phyloP scores from a whole-genome alignment of 345 rosid genomes.

The Camelina sativa region DNA sequence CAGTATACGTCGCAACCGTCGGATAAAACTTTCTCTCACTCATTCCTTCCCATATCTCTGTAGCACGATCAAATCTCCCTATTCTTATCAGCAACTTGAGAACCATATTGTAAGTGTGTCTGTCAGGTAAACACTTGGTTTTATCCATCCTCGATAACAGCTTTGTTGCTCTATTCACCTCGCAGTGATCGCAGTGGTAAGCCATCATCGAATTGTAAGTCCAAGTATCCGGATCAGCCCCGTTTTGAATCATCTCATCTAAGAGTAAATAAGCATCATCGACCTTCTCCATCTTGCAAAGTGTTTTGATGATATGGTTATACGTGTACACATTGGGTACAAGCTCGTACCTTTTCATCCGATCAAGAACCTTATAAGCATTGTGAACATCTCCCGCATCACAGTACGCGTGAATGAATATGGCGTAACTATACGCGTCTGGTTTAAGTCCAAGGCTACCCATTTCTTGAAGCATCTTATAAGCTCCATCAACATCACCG shows the following conservation, averaged over 20 bases:
- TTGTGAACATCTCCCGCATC: conserved; percentile 62
- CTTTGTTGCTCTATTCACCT: conserved; percentile 69
- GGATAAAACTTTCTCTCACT: conserved; percentile 69
- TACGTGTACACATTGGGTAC: conserved; percentile 77
- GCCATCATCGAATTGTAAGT: conserved; percentile 80
- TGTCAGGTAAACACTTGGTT: conserved; percentile 58
- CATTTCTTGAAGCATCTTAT: conserved; percentile 66
- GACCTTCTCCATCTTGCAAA: conserved; percentile 67
- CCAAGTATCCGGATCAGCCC: conserved; percentile 71
- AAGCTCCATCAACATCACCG: conserved; percentile 65
- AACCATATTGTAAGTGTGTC: conserved; percentile 81
- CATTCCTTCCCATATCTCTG: conserved; percentile 81
- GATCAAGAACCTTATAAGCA: conserved; percentile 74
- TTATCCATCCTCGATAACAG: conserved; percentile 71
- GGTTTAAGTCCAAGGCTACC: conserved; percentile 56
- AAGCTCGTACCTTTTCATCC: conserved; percentile 67
- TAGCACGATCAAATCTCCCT: conserved; percentile 77
- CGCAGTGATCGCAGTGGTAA: conserved; percentile 75
- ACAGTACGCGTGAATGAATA: conserved; percentile 75
- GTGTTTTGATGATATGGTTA: conserved; percentile 71
- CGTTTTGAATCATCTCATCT: conserved; percentile 67
- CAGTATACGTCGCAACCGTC: conserved; percentile 74
- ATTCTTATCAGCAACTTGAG: conserved; percentile 69
- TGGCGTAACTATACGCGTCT: conserved; percentile 66
- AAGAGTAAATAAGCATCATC: conserved; percentile 74